A percentile compares a stretch with the other conserved stretches of the same genome.
phyloP scores from a whole-genome alignment of 2,329 filamentous ascomycete genomes.

The Tolypocladium ophioglossoides region DNA sequence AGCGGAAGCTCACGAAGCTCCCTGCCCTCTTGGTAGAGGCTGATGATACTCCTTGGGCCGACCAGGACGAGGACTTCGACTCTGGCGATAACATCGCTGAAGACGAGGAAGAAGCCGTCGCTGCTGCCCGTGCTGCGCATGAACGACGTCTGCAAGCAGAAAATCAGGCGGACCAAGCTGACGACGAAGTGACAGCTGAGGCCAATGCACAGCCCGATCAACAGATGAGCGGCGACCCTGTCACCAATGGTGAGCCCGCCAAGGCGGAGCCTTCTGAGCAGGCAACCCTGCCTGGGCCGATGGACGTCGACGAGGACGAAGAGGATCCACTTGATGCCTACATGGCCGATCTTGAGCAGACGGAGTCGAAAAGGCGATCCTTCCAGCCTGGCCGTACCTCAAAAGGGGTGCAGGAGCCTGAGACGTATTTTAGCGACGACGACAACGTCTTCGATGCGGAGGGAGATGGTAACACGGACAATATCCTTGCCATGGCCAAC shows the following conservation, averaged over 20 bases:
- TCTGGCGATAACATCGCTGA: conserved; percentile 67
- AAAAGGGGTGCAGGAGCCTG: conserved; percentile 55
- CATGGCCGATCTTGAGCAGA: conserved; percentile 61
- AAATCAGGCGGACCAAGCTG: conserved; percentile 36
- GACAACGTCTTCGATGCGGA: conserved; percentile 50
- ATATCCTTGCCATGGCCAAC: conserved; percentile 41
- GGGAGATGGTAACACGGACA: conserved; percentile 34
- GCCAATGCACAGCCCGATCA: conserved; percentile 14
- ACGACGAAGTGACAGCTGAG: conserved; percentile 16
- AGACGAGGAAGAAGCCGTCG: conserved; percentile 79
- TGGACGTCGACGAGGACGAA: conserved; percentile 52
- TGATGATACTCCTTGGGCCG: conserved; percentile 49
- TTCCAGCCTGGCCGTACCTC: conserved; percentile 23
- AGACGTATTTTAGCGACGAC: conserved; percentile 83
- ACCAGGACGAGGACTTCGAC: conserved; percentile 58
- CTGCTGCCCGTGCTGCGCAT: conserved; percentile 73
- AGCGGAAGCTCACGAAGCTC: conserved; percentile 84
- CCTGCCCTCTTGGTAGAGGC: conserved; percentile 63
- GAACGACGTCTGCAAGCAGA: conserved; percentile 59
- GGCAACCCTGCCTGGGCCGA: conserved; percentile 27
- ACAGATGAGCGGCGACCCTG: conserved; percentile 11
- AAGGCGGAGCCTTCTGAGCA: conserved; percentile 1
- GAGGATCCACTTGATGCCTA: conserved; percentile 95
- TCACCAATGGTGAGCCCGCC: conserved; percentile 5
- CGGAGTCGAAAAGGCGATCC: conserved; percentile 37